Evolutionary conservation across 345 rosid species (phyloP).

Genomic region (Mangifera indica): DNA sequence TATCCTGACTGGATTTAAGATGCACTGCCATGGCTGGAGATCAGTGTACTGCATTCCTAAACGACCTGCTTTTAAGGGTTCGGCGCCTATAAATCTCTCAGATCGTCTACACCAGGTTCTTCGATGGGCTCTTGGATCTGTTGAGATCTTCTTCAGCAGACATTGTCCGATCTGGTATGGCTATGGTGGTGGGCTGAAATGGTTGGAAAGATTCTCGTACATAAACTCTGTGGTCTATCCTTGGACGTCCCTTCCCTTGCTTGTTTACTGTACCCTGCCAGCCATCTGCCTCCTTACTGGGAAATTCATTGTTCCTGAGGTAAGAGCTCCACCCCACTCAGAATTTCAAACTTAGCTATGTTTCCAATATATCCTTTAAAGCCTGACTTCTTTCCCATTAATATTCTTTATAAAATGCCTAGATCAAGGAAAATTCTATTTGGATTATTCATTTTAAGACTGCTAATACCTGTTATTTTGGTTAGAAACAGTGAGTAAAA

Average conservation of each 20-base stretch:
- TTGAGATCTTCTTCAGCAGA: conserved; percentile 91
- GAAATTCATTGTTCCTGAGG: conserved; percentile 96
- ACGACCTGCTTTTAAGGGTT: conserved; percentile 89
- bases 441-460: not conserved
- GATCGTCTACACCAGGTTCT: conserved; percentile 97
- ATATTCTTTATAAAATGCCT: not conserved
- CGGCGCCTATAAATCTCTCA: conserved; percentile 90
- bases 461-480: too few species aligned
- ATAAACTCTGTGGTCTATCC: conserved; percentile 94
- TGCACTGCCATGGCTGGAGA: conserved; percentile 99
- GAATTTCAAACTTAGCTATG: not conserved
- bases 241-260: conserved; percentile 82
- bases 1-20: conserved; percentile 92
- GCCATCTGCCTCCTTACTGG: conserved; percentile 95
- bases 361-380: not conserved
- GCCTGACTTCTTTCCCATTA: not conserved
- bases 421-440: not conserved
- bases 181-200: conserved; percentile 92
- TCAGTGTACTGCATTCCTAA: conserved; percentile 96
- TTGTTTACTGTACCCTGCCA: conserved; percentile 87
- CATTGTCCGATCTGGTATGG: conserved; percentile 99
- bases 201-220: conserved; percentile 92
- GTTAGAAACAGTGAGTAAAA: too few species aligned
- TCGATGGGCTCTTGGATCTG: conserved; percentile 98
- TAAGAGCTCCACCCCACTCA: conserved; percentile 27